Evolutionary conservation across 495 filamentous ascomycete genomes (phyloP), one percentile per base, ranked within the genome.

Genomic region (Tuber calosporum): DNA sequence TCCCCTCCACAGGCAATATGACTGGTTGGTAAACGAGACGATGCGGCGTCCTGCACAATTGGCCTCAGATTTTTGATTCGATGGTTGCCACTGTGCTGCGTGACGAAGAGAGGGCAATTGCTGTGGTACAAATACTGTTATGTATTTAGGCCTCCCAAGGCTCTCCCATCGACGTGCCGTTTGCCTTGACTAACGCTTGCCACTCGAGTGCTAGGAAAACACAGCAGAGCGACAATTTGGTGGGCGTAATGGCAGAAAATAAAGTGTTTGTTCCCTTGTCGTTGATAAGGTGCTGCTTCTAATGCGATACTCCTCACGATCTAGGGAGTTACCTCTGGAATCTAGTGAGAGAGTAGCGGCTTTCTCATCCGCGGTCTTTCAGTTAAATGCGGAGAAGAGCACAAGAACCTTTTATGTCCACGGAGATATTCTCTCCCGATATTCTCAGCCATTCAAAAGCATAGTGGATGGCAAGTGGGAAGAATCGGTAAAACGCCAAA

Each of bases 401-500:
- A 40, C 66, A 26, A 76, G 26, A 58, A 74, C 53, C 39, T 76
- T 70, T n/a, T 20, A 75, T 6, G 72, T 76, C 7, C 74, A 76
- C n/a, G 67, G 48, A 15, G 67, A 75, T 5, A 38, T 75, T 36
- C 74, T 76, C 42, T 40, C 73, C 41, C 69, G 41, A 5, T 67
- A 70, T n/a, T 75, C 72, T 40, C 43, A 70, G 11, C 73, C 67
- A 4, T 73, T 75, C 67, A 75, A 34, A 38, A 68, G 36, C 17
- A 67, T 67, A 38, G 68, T 71, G 1, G 53, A 41, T 5, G 70
- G 73, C 9, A 39, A 34, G 8, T 69, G 69, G 70, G 66, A 75
- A 30, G 66, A 72, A 42, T 40, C 66, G 4, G 43, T 37, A 20
- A 68, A 87, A 80, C 89, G 89, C 72, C 85, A 87, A 69, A 89